Percentiles rank a stretch among this genome's conserved stretches.
phyloP scores from a whole-genome alignment of 164 flowering plant species.

The Houttuynia cordata region DNA sequence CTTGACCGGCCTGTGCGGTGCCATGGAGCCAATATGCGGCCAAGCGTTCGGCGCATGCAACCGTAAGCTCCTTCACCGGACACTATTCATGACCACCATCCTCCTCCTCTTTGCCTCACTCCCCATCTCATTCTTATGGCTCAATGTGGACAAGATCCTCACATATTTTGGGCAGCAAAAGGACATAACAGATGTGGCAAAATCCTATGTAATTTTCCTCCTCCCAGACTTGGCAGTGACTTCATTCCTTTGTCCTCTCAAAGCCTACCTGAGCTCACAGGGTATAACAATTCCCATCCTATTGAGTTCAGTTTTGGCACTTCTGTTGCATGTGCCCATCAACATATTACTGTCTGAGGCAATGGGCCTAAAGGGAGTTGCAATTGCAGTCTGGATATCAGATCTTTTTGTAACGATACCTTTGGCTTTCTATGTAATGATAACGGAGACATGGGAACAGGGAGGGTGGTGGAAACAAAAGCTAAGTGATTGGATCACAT shows the following conservation, averaged over 20 bases:
- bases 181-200: slow-evolving; percentile 50
- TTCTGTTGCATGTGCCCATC: slow-evolving; percentile 51
- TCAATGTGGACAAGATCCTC: slow-evolving; percentile 61
- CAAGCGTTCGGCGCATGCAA: slow-evolving; percentile 87
- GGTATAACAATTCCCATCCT: slow-evolving; percentile 52
- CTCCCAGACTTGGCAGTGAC: slow-evolving; percentile 66
- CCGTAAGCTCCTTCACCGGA: slow-evolving; percentile 64
- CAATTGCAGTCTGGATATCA: slow-evolving; percentile 67
- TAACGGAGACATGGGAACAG: slow-evolving; percentile 26
- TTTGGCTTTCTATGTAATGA: slow-evolving; percentile 30
- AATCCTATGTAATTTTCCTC: slow-evolving; percentile 44
- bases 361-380: slow-evolving; percentile 53
- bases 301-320: slow-evolving; percentile 51
- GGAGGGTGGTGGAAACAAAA: slow-evolving; percentile 71
- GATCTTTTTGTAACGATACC: slow-evolving; percentile 38
- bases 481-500: slow-evolving; percentile 37
- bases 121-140: slow-evolving; percentile 65
- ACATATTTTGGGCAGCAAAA: slow-evolving; percentile 53
- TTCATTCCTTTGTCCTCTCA: slow-evolving; percentile 66
- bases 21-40: slow-evolving; percentile 94
- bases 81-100: slow-evolving; percentile 52
- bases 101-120: slow-evolving; percentile 40
- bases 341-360: slow-evolving; percentile 48
- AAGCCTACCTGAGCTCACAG: slow-evolving; percentile 71
- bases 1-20: slow-evolving; percentile 67